Base-by-base conservation (phyloP, 306 rosid species). In the Elaeagnus macrophylla region DNA sequence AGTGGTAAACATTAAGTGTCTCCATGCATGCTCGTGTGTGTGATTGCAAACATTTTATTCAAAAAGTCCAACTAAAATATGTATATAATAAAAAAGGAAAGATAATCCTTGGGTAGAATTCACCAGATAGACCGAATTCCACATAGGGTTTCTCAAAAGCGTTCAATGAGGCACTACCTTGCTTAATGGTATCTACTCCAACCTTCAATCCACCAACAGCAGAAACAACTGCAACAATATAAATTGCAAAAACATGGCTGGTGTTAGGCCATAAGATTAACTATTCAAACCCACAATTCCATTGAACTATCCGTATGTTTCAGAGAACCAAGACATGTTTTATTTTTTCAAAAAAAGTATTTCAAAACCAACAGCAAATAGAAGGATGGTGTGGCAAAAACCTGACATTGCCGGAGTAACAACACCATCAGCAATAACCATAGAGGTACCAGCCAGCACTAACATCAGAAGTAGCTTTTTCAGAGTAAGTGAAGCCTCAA, bases 391-490 rank as follows among this genome's bases (percentile, higher is more conserved):
- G 0, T 19, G 18, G 12, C 42, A 46, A 46, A 54, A 18, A 87
- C 89, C 93, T 72, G 95, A 93, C 99, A 93, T 87, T 32, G 83
- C 99, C 51, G 99, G 95, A 10, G 96, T 93, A 64, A 93, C 84
- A 67, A 87, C 96, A 58, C 96, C 99, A 54, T 93, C 90, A 60
- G 99, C 96, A 77, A 93, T 82, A 63, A 93, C 99, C 99, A 93
- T 93, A 49, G 96, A 61, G 68, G 96, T 93, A 61, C 99, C 99
- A 78, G 89, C 99, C 60, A 93, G 99, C 56, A 93, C 99, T 52
- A 87, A 74, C 66, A 79, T 57, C 39, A 93, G 76, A 51, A 93
- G 79, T 72, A 84, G 73, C 90, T 72, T 93, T 83, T 93, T 93
- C 60, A 87, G 69, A 59, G 89, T 83, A 60, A 77, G 60, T 35